Conservation (phyloP, 1,139 yeast genomes). For the Kluyveromyces marxianus region DNA sequence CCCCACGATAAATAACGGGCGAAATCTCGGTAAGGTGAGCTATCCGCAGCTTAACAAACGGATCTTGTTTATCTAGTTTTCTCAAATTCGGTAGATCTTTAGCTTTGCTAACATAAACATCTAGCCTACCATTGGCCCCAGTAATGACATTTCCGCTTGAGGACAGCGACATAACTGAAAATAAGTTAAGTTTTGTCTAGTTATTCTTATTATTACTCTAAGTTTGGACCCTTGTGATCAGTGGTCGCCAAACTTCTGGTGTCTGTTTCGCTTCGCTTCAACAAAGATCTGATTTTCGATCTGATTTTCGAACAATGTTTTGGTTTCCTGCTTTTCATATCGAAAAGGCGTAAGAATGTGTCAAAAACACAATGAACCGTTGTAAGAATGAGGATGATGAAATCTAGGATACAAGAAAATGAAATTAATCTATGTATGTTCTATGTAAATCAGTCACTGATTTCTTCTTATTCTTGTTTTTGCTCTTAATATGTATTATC, state of each 20-base stretch:
- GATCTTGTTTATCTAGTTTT: slow-evolving; percentile 81
- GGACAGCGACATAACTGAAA: neutral
- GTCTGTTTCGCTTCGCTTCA: no score
- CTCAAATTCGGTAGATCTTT: slow-evolving; percentile 76
- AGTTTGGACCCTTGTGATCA: no score
- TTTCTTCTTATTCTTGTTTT: neutral
- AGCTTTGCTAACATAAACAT: slow-evolving; percentile 41
- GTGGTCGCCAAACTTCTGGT: no score
- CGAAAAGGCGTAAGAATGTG: no score
- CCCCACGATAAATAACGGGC: slow-evolving; percentile 69
- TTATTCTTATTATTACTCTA: no score
- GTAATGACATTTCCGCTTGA: slow-evolving; percentile 7
- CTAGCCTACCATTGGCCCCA: slow-evolving; percentile 33
- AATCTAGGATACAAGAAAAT: no score
- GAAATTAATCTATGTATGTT: neutral
- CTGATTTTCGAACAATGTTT: no score
- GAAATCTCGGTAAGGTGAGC: slow-evolving; percentile 79
- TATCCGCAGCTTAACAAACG: slow-evolving; percentile 71
- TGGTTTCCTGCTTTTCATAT: no score
- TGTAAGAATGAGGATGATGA: no score
- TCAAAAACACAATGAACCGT: no score
- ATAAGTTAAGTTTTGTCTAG: no score
- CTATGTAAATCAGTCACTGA: neutral
- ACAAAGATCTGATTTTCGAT: no score
- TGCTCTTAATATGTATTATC: neutral